A percentile compares a stretch with the other conserved stretches of the same genome.
These are phyloP conservation scores for Nicotiana knightiana DNA, from an alignment of 257 asterid genomes.

Conservation along the genomic window DNA sequence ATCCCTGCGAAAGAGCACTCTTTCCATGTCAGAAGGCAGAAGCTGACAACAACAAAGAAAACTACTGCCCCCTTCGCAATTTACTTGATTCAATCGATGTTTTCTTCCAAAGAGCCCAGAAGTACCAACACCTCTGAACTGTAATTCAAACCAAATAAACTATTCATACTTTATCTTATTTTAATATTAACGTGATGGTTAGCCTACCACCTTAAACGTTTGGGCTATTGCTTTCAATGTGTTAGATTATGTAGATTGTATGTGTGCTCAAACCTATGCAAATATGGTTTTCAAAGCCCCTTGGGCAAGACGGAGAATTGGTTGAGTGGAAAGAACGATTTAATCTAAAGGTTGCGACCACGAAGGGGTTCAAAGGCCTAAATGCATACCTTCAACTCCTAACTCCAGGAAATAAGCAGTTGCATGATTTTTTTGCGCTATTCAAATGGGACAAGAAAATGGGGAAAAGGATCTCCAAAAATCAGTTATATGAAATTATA, in stretches of 20 bases:
- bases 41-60: not conserved
- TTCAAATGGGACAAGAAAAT: not conserved
- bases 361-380: not conserved
- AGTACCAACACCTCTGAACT: not conserved
- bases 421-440: not conserved
- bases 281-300: not conserved
- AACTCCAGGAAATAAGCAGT: not conserved
- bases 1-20: constrained; percentile 54
- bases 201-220: not conserved
- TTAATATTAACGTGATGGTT: not conserved
- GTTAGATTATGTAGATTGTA: not conserved
- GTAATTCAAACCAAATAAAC: not conserved
- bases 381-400: not conserved
- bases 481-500: not conserved
- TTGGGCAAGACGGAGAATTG: not conserved
- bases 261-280: not conserved
- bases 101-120: not conserved
- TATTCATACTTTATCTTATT: not conserved
- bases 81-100: not conserved
- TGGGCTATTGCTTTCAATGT: not conserved
- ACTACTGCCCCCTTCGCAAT: not conserved
- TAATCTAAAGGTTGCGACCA: not conserved
- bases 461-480: not conserved
- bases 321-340: not conserved
- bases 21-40: not conserved